Evolutionary conservation across 1,284 basidiomycete species (phyloP).

Genomic region (Fomitopsis betulina): DNA sequence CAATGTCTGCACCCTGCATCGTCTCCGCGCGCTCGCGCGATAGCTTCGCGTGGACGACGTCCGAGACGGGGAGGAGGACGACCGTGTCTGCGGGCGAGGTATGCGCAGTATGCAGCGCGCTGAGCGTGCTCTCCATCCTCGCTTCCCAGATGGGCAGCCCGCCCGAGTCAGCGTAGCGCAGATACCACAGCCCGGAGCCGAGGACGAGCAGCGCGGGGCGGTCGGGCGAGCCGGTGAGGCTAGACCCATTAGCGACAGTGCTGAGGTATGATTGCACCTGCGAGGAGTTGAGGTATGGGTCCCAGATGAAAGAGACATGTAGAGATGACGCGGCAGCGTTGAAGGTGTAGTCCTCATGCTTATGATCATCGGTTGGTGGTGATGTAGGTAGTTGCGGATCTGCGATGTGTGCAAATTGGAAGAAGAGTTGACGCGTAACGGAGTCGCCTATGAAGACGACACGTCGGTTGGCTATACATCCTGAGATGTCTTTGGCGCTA

Average conservation of each 20-base stretch:
- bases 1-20: slow-evolving; percentile 73
- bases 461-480: slow-evolving; percentile 49
- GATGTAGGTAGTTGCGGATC: slow-evolving; percentile 52
- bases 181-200: slow-evolving; percentile 85
- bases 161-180: slow-evolving; percentile 70
- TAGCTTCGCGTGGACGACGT: slow-evolving; percentile 56
- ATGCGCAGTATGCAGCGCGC: slow-evolving; percentile 36
- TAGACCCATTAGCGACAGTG: not conserved
- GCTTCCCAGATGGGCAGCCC: slow-evolving; percentile 75
- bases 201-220: slow-evolving; percentile 68
- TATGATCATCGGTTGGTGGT: slow-evolving; percentile 53
- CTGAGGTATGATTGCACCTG: slow-evolving; percentile 37
- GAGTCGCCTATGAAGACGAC: slow-evolving; percentile 87
- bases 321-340: slow-evolving; percentile 34
- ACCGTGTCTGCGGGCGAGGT: slow-evolving; percentile 60
- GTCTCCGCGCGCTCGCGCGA: slow-evolving; percentile 56
- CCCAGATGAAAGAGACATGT: slow-evolving; percentile 72
- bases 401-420: slow-evolving; percentile 58
- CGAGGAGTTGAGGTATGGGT: slow-evolving; percentile 75
- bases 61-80: slow-evolving; percentile 76
- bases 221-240: slow-evolving; percentile 8
- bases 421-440: slow-evolving; percentile 75
- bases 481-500: slow-evolving; percentile 43
- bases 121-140: slow-evolving; percentile 62
- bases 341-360: slow-evolving; percentile 62